phyloP scores from a whole-genome alignment of 768 basidiomycete genomes.

The Pholiota microspora region DNA sequence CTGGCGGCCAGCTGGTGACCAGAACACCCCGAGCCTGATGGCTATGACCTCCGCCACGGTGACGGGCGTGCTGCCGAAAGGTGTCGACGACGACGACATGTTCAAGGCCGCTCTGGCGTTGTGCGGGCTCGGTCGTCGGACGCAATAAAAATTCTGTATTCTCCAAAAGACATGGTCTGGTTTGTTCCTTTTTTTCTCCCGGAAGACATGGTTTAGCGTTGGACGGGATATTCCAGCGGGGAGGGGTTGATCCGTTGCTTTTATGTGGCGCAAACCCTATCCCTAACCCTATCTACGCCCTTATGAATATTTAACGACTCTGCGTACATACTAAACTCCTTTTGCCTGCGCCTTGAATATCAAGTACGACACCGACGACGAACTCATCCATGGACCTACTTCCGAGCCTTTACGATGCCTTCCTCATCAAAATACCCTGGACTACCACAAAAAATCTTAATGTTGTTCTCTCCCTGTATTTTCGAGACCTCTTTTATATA shows the following conservation, averaged over 20 bases:
- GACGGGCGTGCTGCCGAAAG: conserved; percentile 14
- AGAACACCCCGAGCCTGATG: conserved; percentile 17
- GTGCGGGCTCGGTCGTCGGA: conserved; percentile 48
- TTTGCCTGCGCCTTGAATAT: not conserved
- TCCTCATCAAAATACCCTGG: conserved; percentile 1
- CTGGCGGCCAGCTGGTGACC: conserved; percentile 30
- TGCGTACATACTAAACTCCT: not conserved
- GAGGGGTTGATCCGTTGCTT: not conserved
- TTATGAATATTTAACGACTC: not conserved
- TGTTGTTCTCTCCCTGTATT: conserved; percentile 2
- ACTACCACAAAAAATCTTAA: not conserved
- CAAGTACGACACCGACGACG: not conserved
- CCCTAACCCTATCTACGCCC: not conserved
- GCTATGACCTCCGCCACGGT: conserved; percentile 11
- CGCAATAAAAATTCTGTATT: not conserved
- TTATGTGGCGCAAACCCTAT: not conserved
- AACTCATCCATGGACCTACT: not conserved
- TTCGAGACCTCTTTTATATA: conserved; percentile 5
- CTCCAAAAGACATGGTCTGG: not conserved
- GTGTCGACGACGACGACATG: conserved; percentile 56
- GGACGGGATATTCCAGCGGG: not conserved
- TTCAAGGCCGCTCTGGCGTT: conserved; percentile 70
- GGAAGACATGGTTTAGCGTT: not conserved
- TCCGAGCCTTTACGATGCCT: not conserved
- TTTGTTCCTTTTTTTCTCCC: not conserved